These are phyloP conservation scores for Pseudopediastrum boryanum DNA, from an alignment of 139 green algal species.

Conservation along the genomic window DNA sequence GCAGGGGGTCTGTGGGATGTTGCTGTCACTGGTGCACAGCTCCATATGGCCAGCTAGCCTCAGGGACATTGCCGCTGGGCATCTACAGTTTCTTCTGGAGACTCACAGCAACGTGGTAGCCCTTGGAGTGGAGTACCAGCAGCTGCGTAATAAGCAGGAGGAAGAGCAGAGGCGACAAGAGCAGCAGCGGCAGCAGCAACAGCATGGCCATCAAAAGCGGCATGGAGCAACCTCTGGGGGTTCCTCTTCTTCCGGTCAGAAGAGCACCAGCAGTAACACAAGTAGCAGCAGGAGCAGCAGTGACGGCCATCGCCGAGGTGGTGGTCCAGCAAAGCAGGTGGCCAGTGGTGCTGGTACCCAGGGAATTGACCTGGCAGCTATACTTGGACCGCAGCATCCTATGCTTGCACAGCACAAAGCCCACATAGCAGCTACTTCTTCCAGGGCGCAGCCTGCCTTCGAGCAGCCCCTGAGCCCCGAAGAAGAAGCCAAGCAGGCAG, in stretches of 20 bases:
- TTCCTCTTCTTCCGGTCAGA: too few relatives aligned
- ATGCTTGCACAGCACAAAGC: too few relatives aligned
- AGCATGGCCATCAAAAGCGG: not conserved
- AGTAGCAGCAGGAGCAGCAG: slow-evolving; percentile 2
- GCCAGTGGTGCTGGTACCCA: too few relatives aligned
- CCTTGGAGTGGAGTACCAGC: slow-evolving; percentile 13
- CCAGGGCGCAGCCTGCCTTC: not conserved
- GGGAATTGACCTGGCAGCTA: too few relatives aligned
- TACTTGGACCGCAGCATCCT: too few relatives aligned
- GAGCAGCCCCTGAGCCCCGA: not conserved
- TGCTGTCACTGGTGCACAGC: slow-evolving; percentile 55
- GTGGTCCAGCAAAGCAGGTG: too few relatives aligned
- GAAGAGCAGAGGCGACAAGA: not conserved
- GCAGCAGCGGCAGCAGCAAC: slow-evolving; percentile 21
- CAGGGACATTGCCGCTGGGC: slow-evolving; percentile 61
- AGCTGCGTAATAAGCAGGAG: not conserved
- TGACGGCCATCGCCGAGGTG: too few relatives aligned
- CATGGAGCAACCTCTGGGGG: too few relatives aligned
- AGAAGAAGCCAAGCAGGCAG: slow-evolving; percentile 1
- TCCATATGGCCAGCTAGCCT: slow-evolving; percentile 63
- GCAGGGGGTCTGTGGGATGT: slow-evolving; percentile 41
- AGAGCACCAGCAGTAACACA: not conserved
- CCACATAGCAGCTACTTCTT: too few relatives aligned
- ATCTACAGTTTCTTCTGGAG: slow-evolving; percentile 70
- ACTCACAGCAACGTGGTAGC: slow-evolving; percentile 42